A percentile compares a stretch with the other conserved stretches of the same genome.
phyloP scores from a whole-genome alignment of 148 eudicot species.

The Amaranthus cruentus region DNA sequence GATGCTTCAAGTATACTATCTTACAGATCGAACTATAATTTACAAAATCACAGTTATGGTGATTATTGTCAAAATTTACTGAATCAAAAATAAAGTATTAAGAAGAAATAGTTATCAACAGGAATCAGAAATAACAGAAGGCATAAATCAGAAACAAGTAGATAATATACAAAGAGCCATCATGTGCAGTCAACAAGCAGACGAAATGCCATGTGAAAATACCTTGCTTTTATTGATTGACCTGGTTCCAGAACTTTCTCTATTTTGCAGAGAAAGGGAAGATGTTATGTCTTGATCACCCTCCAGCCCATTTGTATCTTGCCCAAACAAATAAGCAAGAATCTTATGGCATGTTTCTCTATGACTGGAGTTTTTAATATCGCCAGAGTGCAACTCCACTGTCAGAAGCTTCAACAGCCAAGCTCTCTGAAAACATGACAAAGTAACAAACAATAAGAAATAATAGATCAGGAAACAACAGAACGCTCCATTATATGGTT shows the following conservation, averaged over 20 bases:
- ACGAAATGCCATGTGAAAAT: conserved; percentile 8
- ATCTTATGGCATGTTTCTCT: conserved; percentile 71
- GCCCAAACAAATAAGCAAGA: conserved; percentile 63
- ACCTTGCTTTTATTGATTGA: conserved; percentile 65
- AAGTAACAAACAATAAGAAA: background rate
- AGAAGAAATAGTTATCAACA: no score
- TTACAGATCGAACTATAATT: no score
- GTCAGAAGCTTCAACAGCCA: conserved; percentile 94
- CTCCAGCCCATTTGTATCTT: conserved; percentile 35
- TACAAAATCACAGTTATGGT: no score
- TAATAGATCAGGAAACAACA: conserved; percentile 4
- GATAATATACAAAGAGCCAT: background rate
- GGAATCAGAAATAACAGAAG: background rate
- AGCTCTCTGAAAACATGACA: conserved; percentile 54
- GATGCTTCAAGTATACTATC: no score
- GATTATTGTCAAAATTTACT: no score
- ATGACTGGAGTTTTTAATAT: conserved; percentile 52
- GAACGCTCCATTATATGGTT: background rate
- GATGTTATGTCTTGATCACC: conserved; percentile 36
- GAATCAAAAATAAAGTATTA: no score
- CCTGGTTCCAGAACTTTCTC: conserved; percentile 36
- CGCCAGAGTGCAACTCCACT: conserved; percentile 71
- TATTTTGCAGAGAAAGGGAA: conserved; percentile 31
- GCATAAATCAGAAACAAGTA: background rate
- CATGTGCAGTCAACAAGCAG: conserved; percentile 2